Percentiles rank a stretch among this genome's conserved stretches.
Evolutionary conservation across 805 yeast genomes (phyloP).

Genomic region (Zygosaccharomyces siamensis): DNA sequence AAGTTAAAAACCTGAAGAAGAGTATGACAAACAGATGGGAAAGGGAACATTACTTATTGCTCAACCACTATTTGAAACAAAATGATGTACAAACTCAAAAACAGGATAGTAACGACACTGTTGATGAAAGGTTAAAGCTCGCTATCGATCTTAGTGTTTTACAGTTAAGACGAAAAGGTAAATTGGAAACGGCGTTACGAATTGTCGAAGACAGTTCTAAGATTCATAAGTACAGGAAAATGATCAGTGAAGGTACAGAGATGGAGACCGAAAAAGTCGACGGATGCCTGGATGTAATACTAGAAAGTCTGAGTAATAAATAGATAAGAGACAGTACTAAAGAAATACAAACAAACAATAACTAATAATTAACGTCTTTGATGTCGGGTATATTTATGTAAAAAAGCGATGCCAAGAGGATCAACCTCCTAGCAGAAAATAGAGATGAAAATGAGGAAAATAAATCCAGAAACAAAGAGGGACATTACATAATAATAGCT

Average conservation of each 20-base stretch:
- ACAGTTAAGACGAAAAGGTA: slow-evolving; percentile 40
- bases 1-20: slow-evolving; percentile 19
- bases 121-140: slow-evolving; percentile 21
- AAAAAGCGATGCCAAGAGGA: neutral
- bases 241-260: slow-evolving; percentile 66
- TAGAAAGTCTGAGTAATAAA: slow-evolving; percentile 23
- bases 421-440: neutral
- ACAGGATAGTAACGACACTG: slow-evolving; percentile 8
- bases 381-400: slow-evolving; percentile 2
- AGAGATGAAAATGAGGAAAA: neutral
- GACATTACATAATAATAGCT: slow-evolving; percentile 86
- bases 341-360: no score
- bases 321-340: neutral
- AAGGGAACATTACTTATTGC: slow-evolving; percentile 27
- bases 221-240: slow-evolving; percentile 61
- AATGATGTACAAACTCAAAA: slow-evolving; percentile 3
- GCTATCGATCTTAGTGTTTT: slow-evolving; percentile 37
- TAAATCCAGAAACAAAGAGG: neutral
- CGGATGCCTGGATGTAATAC: slow-evolving; percentile 57
- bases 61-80: slow-evolving; percentile 4
- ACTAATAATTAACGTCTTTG: neutral
- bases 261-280: slow-evolving; percentile 64
- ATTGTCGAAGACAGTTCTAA: slow-evolving; percentile 41
- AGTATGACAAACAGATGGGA: slow-evolving; percentile 27
- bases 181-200: slow-evolving; percentile 36